Conservation (phyloP, 2,329 filamentous ascomycete species). For the Trichoderma sp. region DNA sequence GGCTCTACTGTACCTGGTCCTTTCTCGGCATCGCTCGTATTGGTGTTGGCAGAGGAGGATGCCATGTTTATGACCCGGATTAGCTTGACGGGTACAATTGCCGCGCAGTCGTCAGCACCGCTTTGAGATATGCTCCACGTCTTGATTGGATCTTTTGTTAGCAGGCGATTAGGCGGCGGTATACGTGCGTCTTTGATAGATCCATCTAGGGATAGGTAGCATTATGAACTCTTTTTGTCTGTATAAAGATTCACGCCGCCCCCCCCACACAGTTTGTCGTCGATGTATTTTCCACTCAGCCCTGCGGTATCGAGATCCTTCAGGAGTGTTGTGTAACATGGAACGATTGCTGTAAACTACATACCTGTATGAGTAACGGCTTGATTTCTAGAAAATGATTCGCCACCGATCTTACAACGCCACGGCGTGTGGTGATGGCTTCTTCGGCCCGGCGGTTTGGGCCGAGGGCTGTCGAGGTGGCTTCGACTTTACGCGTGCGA, state of each 20-base stretch:
- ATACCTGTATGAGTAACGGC: not conserved
- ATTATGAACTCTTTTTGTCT: not conserved
- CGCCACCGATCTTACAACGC: slow-evolving; percentile 15
- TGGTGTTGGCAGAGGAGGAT: not conserved
- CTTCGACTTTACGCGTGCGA: slow-evolving; percentile 33
- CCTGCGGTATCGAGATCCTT: not conserved
- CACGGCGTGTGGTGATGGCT: slow-evolving; percentile 28
- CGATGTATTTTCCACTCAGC: not conserved
- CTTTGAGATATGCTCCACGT: not conserved
- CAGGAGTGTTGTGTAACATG: not conserved
- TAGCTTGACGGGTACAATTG: slow-evolving; percentile 1
- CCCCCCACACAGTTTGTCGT: not conserved
- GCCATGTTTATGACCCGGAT: not conserved
- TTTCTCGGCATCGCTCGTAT: not conserved
- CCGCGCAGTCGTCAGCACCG: slow-evolving; percentile 10
- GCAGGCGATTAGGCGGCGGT: not conserved
- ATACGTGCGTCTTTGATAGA: not conserved
- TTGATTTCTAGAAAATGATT: not conserved
- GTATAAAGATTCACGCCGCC: not conserved
- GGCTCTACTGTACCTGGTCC: not conserved
- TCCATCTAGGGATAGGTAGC: not conserved
- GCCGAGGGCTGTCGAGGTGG: slow-evolving; percentile 31
- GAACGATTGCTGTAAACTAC: not conserved
- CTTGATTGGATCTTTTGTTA: slow-evolving; percentile 2
- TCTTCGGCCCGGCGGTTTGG: slow-evolving; percentile 31